Evolutionary conservation across 257 asterid genomes (phyloP).

Genomic region (Scutellaria barbata): DNA sequence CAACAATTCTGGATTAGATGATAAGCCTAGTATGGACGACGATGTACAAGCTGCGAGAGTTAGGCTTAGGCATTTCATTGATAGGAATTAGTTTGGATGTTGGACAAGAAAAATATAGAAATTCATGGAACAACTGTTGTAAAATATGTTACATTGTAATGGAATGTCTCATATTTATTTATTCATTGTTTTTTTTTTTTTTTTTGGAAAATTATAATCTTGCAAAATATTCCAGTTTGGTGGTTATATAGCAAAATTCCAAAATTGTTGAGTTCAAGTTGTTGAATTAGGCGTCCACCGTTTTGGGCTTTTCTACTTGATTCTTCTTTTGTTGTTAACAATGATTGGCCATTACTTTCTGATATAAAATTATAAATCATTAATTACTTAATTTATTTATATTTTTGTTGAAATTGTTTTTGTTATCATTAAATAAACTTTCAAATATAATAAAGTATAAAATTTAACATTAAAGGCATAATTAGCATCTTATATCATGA

Average conservation of each 20-base stretch:
- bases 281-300: neutral
- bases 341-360: neutral
- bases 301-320: neutral
- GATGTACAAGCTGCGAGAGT: constrained; percentile 42
- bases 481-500: too few species aligned
- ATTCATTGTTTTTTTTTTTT: constrained; percentile 19
- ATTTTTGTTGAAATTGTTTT: too few species aligned
- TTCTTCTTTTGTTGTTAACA: neutral
- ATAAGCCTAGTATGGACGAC: constrained; percentile 34
- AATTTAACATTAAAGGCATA: too few species aligned
- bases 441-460: too few species aligned
- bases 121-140: neutral
- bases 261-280: neutral
- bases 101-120: neutral
- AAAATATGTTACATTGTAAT: constrained; percentile 35
- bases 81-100: constrained; percentile 40
- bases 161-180: constrained; percentile 28
- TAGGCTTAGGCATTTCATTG: constrained; percentile 53
- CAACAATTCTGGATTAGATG: constrained; percentile 5
- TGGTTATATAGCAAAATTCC: neutral
- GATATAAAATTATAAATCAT: too few species aligned
- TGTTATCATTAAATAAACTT: too few species aligned
- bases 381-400: neutral
- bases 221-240: neutral
- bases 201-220: neutral